Evolutionary conservation across 2,329 filamentous ascomycete species (phyloP), one percentile per base, ranked within the genome.

Genomic region (Escovopsis weberi): DNA sequence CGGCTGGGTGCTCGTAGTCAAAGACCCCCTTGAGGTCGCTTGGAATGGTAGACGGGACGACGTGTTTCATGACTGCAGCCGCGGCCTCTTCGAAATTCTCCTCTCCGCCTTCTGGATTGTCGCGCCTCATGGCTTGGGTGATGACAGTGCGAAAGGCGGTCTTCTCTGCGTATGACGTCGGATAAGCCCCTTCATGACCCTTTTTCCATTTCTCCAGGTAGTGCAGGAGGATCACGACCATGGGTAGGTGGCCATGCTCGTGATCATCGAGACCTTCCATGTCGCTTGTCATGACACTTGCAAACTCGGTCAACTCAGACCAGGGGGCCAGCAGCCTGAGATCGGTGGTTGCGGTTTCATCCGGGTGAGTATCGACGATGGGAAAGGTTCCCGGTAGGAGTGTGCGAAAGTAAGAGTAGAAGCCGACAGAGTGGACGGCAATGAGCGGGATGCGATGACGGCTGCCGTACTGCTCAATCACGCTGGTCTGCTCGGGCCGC

Each of bases 21-120:
- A 98, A 89, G 8, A 96, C 78, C 49, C 89, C 79, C 48, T 74
- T 77, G 35, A 94, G 72, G 3, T 78, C 74, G 37, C 75, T 75
- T 35, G 82, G 78, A 18, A 93, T 60, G 26, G 73, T 74, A 38
- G 81, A 78, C 15, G 70, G 65, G 37, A 81, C 79, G 30, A 98
- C 68, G n/a, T 82, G 84, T 61, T 94, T 94, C 54, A 96, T 69
- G 1, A 96, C 87, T 5, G 88, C 86, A 12, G 78, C 79, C 38
- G 80, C 78, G 4, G 91, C 93, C 62, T 98, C 91, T 47, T 95
- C 86, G 55, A 87, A 98, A 60, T 98, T 98, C 65, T 98, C 91
- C 57, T 98, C 91, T 44, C 83, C 85, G 38, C 87, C 88, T 59
- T 94, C 87, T 0, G 85, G 61, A 45, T 78, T 93, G 51, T 81